Base-by-base conservation (phyloP, 805 yeast genomes). In the Cyberlindnera xylosilytica region DNA sequence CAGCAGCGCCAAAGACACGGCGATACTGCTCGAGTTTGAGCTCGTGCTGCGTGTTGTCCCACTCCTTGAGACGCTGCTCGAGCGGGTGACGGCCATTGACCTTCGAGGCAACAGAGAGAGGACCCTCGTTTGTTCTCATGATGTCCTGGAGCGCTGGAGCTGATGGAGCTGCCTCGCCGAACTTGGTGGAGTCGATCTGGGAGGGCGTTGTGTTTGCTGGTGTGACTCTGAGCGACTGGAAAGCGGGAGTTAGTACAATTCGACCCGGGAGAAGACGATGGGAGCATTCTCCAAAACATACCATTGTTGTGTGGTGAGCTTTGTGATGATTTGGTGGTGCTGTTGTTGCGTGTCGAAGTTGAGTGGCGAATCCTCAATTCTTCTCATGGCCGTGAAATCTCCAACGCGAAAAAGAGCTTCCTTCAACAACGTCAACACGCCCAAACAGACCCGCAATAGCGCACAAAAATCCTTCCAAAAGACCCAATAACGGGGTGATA, bases 1-100 rank as follows among this genome's bases (percentile, higher is more conserved):
- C 98, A 10, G 93, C 97, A 36, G 91, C 79, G 13, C 99, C 99
- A 62, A 85, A 89, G 15, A 86, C 66, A 52, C 95, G 77, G 60
- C 95, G 78, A 64, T 86, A 82, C 46, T 79, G 79, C 60, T 89
- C 93, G 69, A 90, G 56, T 56, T 79, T 80, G 51, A 82, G 69
- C 23, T 79, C 79, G 26, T 75, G 74, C 57, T 88, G 89, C 11
- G 83, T 83, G 34, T 71, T 68, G 19, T 89, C 95, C 97, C 97
- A 93, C 56, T 79, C 74, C 42, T 68, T 64, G 29, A 93, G 64
- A 53, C 96, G 78, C 4, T 74, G 54, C 58, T 93, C 95, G 47
- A 93, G 69, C 11, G 98, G 98, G 63, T 93, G 99, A 62, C 84
- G 79, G 54, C 79, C 77, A 58, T 83, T 84, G 53, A 84, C 66